Evolutionary conservation across 768 basidiomycete genomes (phyloP), one percentile per base, ranked within the genome.

Genomic region (Dictyophora rubrovolvata): DNA sequence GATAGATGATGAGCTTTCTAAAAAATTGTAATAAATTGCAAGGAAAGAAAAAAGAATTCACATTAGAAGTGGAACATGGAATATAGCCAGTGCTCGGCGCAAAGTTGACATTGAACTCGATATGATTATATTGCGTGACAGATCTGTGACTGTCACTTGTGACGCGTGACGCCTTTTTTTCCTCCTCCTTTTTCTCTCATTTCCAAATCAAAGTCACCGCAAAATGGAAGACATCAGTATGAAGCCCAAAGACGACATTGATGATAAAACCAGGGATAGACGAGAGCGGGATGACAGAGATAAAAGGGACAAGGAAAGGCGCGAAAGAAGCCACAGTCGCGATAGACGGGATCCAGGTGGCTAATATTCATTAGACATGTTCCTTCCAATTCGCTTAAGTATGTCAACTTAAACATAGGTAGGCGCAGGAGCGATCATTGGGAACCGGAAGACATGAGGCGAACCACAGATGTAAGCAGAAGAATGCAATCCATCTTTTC

Each of bases 381-480:
- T 58, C 62, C 60, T 37, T 60, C 56, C 49, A 22, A 55, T 54
- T 53, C 60, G 50, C 42, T 17, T 23, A 55, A 23, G 46, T 50
- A 14, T 53, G 62, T 70, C 70, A 60, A 71, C 69, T 59, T 55
- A 71, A 79, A 74, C 79, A 68, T 70, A 77, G 55, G 75, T 75
- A 42, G 68, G 76, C 49, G 72, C 75, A 36, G 69, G 67, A 78
- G 79, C 42, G 89, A 92, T 71, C 88, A 91, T 64, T 91, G 88
- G 88, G 89, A 91, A 65, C 88, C 89, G 0, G 87, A 82, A n/a
- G 78, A 86, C 34, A 14, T 35, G 6, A 78, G 84, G 68, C 83
- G 89, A 33, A 83, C 80, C 59, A 82, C 78, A 54, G 87, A 88
- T 54, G 89, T 89, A 65, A 68, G 84, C 71, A 47, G 59, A 58